phyloP scores from a whole-genome alignment of 345 rosid genomes.

The Eucalyptus dawsonii region DNA sequence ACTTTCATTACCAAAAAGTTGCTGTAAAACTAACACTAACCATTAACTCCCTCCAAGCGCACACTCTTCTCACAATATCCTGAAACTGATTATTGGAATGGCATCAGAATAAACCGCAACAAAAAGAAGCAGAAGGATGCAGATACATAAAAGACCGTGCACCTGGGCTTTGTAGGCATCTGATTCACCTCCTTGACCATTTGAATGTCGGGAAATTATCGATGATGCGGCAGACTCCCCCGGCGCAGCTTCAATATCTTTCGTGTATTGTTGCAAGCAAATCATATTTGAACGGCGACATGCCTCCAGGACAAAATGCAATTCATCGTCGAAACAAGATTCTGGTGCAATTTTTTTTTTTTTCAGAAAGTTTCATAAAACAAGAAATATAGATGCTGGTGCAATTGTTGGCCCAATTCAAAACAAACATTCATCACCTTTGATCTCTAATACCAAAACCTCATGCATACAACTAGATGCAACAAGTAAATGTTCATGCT shows the following conservation, averaged over 20 bases:
- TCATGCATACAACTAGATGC: not conserved
- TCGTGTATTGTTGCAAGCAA: slow-evolving; percentile 64
- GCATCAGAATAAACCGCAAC: not conserved
- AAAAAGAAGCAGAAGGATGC: not conserved
- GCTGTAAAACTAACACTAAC: slow-evolving; percentile 23
- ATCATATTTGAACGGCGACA: slow-evolving; percentile 76
- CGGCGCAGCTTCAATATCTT: slow-evolving; percentile 71
- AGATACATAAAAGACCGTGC: not conserved
- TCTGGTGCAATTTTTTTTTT: slow-evolving; percentile 49
- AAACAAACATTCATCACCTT: not conserved
- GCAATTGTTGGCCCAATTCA: not conserved
- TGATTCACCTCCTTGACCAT: slow-evolving; percentile 31
- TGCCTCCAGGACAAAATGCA: slow-evolving; percentile 71
- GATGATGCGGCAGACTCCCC: slow-evolving; percentile 83
- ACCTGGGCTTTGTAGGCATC: slow-evolving; percentile 50
- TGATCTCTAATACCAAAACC: not conserved
- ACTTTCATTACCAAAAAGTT: not conserved
- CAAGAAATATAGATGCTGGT: not conserved
- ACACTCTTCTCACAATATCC: slow-evolving; percentile 67
- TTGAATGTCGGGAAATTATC: slow-evolving; percentile 51
- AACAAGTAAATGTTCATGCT: not conserved
- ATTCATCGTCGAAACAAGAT: slow-evolving; percentile 49
- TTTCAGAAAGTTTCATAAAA: slow-evolving; percentile 25
- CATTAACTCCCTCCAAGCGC: slow-evolving; percentile 95
- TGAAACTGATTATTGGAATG: slow-evolving; percentile 29